Base-by-base conservation (phyloP, 2,329 filamentous ascomycete genomes). In the Amauroascus verrucosus region DNA sequence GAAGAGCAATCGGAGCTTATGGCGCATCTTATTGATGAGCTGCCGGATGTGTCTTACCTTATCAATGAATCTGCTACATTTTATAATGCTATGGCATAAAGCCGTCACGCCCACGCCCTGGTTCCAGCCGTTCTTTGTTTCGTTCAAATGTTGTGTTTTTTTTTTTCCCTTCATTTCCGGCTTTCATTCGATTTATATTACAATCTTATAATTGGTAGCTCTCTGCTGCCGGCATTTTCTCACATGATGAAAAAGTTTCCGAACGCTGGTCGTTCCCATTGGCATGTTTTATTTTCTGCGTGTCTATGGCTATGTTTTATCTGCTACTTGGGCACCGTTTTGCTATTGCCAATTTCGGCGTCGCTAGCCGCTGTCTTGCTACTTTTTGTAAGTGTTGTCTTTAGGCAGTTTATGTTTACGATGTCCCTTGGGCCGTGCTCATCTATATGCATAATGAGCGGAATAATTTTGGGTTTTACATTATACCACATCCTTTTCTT, bases 1-100 rank as follows among this genome's bases (percentile, higher is more conserved):
- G 80, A 88, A 63, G 87, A 94, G 68, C 88, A 93, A 68, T 71
- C 84, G 58, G 86, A 95, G 71, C 73, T 95, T 35, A 88, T 94
- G 85, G 81, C 83, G 53, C 82, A 83, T 47, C 76, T 95, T 32
- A 86, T 93, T 67, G 63, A 70, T 7, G 66, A 85, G 74, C 60
- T 74, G 46, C 72, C 72, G 2, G 71, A 73, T 57, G 67, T 74
- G 7, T 72, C 71, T 1, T 65, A 68, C 43, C 60, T 71, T 43
- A 63, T 67, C 24, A 65, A 65, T 50, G 68, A 72, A 52, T 67
- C 69, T 28, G 64, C 68, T 49, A 70, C 68, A 11, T 71, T 70
- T 53, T 74, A 74, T 54, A 70, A 65, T 54, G 55, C 40, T 16
- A 64, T 65, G 49, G 20, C 38, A 28, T 51, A 32, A 69, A 52